Evolutionary conservation across 2,329 filamentous ascomycete species (phyloP), one percentile per base, ranked within the genome.

Genomic region (Phyllosticta citriasiana): DNA sequence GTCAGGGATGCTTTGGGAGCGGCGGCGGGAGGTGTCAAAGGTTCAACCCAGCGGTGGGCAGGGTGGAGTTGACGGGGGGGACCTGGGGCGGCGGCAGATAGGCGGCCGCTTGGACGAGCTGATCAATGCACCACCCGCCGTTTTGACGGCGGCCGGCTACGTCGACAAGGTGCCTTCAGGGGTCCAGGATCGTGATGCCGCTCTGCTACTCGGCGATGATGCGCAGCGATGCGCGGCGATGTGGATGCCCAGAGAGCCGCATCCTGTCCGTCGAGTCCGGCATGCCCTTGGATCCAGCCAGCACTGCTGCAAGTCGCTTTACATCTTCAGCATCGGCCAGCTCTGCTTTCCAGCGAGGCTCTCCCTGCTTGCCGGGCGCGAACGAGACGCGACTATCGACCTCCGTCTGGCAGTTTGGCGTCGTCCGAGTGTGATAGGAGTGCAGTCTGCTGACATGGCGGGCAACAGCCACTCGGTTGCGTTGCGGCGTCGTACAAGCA

Each of bases 41-140:
- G 51, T 59, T 24, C 52, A 53, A 53, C 22, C 52, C 52, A 53
- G 52, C 52, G 19, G 52, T 27, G 52, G 52, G 19, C 19, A 53
- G 52, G 52, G 59, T 60, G 59, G 59, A 60, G 59, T 25, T 54
- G 59, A 24, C 59, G 40, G 59, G 59, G 57, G 54, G 53, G 52
- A 47, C 40, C 40, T 47, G 40, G 40, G n/a, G 40, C 40, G 14
- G 14, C 40, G 40, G 40, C 40, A 47, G 40, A 47, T 47, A 47
- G 40, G 40, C 40, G 40, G 40, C 40, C 40, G 40, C 40, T 47
- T 47, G 40, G 40, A 47, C 40, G 40, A 47, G 40, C 14, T 47
- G 40, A 47, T 47, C 40, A 47, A 47, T 47, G 40, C 40, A 47
- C 40, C 40, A 16, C 40, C 16, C 40, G 40, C 14, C 14, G 40